Evolutionary conservation across 345 rosid genomes (phyloP).

Genomic region (Noccaea caerulescens): DNA sequence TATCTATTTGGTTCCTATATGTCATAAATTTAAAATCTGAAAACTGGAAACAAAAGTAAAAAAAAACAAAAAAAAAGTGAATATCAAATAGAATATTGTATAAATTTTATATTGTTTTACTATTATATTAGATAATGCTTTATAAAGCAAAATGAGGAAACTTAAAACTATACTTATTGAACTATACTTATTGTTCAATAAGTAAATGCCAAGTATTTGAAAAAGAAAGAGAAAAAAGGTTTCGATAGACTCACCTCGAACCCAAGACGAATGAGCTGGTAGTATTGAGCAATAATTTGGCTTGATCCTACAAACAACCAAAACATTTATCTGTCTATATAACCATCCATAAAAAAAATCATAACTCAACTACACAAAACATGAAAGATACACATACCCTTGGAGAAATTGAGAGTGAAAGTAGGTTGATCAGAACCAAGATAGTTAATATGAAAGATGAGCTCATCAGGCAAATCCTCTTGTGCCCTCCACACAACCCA

Average conservation of each 20-base stretch:
- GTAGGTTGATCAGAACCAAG: constrained; percentile 96
- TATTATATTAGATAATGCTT: no score
- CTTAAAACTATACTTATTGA: no score
- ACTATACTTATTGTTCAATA: no score
- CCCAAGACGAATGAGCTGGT: constrained; percentile 88
- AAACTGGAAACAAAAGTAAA: no score
- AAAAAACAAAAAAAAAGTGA: no score
- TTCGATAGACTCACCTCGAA: constrained; percentile 54
- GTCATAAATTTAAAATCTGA: no score
- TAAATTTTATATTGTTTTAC: no score
- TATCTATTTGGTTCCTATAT: no score
- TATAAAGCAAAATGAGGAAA: no score
- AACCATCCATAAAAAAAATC: neutral
- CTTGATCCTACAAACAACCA: constrained; percentile 34
- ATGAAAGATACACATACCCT: constrained; percentile 48
- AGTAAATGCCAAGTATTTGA: no score
- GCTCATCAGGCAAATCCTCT: constrained; percentile 89
- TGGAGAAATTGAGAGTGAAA: constrained; percentile 94
- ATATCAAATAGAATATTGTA: no score
- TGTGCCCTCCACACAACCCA: constrained; percentile 91
- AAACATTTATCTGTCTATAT: neutral
- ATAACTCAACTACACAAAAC: neutral
- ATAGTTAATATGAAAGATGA: constrained; percentile 91
- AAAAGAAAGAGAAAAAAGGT: no score
- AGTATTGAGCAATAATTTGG: constrained; percentile 67